Evolutionary conservation across 1,139 yeast genomes (phyloP), one percentile per base, ranked within the genome.

Genomic region (Candida dubliniensis): DNA sequence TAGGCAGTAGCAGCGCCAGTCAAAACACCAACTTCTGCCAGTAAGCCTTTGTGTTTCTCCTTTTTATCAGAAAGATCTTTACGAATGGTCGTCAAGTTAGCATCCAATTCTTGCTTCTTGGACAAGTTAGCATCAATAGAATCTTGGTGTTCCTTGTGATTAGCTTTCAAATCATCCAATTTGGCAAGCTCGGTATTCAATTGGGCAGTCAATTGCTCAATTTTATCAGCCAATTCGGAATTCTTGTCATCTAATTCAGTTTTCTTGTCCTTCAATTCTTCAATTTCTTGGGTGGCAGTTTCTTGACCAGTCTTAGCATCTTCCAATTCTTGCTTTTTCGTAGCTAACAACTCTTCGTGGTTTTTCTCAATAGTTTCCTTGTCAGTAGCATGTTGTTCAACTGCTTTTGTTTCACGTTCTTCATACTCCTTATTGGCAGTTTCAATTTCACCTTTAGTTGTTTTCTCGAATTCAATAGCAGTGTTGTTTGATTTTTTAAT

Each of bases 311-410:
- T 56, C 58, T 77, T 78, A 12, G 81, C 60, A 41, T 69, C 77
- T 51, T 70, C 78, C 50, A 78, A 66, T 50, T 76, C 82, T 49
- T 71, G 72, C 38, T 71, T 64, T 58, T 77, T 79, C 45, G 78
- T 72, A 29, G 71, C 71, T 45, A 67, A 72, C 55, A 75, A 66
- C 50, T 75, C 74, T 35, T 67, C 79, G 47, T 76, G 78, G 53
- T 74, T 76, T 53, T 65, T 66, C 36, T 61, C 49, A 44, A 77
- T 61, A 30, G 70, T 68, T 45, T 73, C 77, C 57, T 74, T 75
- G 54, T 76, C 77, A 24, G 60, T 59, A 11, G 53, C 67, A 54
- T 79, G 84, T 47, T 73, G 65, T 44, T 66, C 77, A 39, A 69
- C 72, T 4, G 82, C 81, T 46, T 69, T 66, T 18, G 56, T 54